Conservation (phyloP, 2,329 filamentous ascomycete species). For the Diaporthe eres region DNA sequence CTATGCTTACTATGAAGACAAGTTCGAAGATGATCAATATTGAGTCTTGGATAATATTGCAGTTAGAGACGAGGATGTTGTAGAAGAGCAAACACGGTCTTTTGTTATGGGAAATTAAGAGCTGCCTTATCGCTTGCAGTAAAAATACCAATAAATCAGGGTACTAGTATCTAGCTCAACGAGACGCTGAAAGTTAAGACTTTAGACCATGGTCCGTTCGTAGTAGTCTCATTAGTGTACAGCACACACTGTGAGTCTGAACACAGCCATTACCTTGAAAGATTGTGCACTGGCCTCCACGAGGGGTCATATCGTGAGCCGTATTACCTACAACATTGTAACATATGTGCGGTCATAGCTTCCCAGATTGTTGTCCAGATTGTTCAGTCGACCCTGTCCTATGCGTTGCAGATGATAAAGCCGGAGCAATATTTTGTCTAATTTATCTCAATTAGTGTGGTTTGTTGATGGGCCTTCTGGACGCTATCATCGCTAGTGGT, state of each 20-base stretch:
- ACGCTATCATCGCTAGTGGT: neutral
- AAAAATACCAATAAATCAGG: neutral
- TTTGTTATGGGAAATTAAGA: neutral
- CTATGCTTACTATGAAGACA: neutral
- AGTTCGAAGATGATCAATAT: neutral
- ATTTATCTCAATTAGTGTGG: neutral
- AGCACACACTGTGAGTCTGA: neutral
- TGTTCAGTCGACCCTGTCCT: rapidly evolving
- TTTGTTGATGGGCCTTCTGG: rapidly evolving
- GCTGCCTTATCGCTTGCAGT: too few relatives aligned
- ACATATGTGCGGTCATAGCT: neutral
- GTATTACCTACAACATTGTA: neutral
- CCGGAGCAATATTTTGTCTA: neutral
- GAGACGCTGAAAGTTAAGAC: neutral
- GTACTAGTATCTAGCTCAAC: neutral
- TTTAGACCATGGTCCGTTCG: neutral
- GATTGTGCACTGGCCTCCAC: too few relatives aligned
- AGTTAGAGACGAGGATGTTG: too few relatives aligned
- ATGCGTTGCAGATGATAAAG: neutral
- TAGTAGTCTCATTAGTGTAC: neutral
- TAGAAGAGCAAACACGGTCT: neutral
- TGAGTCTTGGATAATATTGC: neutral
- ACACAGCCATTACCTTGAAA: neutral
- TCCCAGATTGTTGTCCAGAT: neutral
- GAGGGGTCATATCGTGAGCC: neutral